phyloP scores from a whole-genome alignment of 805 yeast genomes.

The Grigorovia yakushimaensis region DNA sequence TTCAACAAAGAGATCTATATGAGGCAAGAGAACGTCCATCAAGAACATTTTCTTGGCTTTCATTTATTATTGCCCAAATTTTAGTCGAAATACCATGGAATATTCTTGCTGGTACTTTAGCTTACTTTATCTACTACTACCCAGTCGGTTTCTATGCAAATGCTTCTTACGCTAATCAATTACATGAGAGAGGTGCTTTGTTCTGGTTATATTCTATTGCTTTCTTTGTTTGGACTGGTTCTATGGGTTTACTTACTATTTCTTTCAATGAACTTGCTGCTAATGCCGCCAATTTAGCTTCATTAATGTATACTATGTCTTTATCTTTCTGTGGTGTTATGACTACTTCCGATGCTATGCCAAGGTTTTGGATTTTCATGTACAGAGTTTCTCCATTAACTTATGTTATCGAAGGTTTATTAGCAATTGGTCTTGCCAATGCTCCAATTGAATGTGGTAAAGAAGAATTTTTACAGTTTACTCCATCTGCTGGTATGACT shows the following conservation, averaged over 20 bases:
- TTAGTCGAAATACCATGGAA: conserved; percentile 62
- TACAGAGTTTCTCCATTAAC: conserved; percentile 65
- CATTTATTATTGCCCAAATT: conserved; percentile 52
- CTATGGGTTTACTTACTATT: conserved; percentile 49
- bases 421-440: conserved; percentile 48
- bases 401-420: conserved; percentile 47
- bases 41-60: conserved; percentile 57
- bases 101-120: conserved; percentile 49
- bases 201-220: conserved; percentile 37
- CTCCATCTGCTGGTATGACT: conserved; percentile 45
- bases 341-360: conserved; percentile 44
- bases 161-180: conserved; percentile 42
- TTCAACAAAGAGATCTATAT: conserved; percentile 52
- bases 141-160: conserved; percentile 59
- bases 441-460: conserved; percentile 37
- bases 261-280: conserved; percentile 52
- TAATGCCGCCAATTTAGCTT: conserved; percentile 54
- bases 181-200: conserved; percentile 48
- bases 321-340: conserved; percentile 74
- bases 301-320: conserved; percentile 49
- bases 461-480: conserved; percentile 38
- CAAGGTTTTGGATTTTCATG: conserved; percentile 78
- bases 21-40: conserved; percentile 70
- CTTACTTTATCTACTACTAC: conserved; percentile 57
- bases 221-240: conserved; percentile 45